A percentile compares a stretch with the other conserved stretches of the same genome.
Conservation (phyloP, 2,329 filamentous ascomycete species). For the Alternaria postmessia region DNA sequence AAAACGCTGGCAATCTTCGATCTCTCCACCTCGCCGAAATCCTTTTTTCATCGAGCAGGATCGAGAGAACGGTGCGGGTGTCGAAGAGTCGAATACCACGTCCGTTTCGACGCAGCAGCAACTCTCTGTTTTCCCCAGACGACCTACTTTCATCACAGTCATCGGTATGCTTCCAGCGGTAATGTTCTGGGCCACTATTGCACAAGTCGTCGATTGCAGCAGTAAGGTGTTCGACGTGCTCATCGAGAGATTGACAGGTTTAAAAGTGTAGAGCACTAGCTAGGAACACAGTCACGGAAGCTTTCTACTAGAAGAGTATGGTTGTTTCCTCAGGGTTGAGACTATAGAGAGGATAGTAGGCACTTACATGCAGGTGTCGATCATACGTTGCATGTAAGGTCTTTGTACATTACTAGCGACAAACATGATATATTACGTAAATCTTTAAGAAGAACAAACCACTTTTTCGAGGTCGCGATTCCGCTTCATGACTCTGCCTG, state of each 20-base stretch:
- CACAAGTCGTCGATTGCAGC: conserved; percentile 11
- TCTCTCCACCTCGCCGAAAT: neutral
- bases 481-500: neutral
- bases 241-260: conserved; percentile 13
- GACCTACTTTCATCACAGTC: conserved; percentile 36
- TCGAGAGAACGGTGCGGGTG: conserved; percentile 6
- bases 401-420: neutral
- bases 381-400: too few species aligned
- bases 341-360: neutral
- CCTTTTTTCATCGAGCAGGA: conserved; percentile 1
- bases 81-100: neutral
- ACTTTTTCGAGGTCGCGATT: neutral
- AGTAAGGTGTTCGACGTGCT: conserved; percentile 18
- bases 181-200: conserved; percentile 34
- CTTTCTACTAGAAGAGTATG: neutral
- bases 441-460: neutral
- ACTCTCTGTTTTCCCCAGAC: conserved; percentile 13
- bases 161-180: conserved; percentile 36
- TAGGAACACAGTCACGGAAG: neutral
- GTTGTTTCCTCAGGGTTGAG: neutral
- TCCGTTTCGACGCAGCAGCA: neutral
- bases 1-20: neutral
- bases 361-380: neutral
- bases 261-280: neutral
- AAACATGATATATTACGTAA: neutral